Base-by-base conservation (phyloP, 2,329 filamentous ascomycete species). In the Beauveria varroae region DNA sequence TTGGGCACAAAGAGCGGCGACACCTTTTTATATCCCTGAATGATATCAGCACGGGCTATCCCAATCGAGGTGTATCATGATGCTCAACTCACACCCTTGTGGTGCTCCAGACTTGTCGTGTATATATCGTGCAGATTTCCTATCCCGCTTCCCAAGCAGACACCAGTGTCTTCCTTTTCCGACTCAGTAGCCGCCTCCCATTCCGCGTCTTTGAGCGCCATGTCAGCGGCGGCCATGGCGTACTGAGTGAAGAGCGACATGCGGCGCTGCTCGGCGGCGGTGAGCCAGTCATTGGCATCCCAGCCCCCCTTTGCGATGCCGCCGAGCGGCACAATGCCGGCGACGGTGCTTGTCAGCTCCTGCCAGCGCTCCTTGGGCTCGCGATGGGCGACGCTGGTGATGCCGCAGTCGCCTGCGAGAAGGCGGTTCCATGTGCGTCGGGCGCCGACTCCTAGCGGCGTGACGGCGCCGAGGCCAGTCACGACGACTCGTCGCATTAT, bases 221-320 rank as follows among this genome's bases (percentile, higher is more conserved):
- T 95, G 56, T 91, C 84, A 0, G 91, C 83, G 3, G 93, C 91
- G 14, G 90, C 91, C 70, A 96, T 82, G 16, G 93, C 93, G 76
- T 96, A 98, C 73, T 98, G 93, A 4, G 92, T 85, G 71, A 98
- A 98, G 26, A 79, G 81, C n/a, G 95, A 92, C 86, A 96, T 96
- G 69, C 91, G 89, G 5, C 92, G 85, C 69, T 83, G 80, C 62
- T 86, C 84, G 1, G 78, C 71, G 26, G 74, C 70, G 51, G 72
- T 74, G 56, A 86, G 69, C 81, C 84, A 87, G 66, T 86, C 80
- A 12, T 75, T 72, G 1, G 81, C 70, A 34, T 73, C 72, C 85
- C 82, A 87, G 50, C 77, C 66, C 73, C 76, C 70, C 61, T 76
- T 70, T 61, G 70, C 71, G 5, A 72, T 64, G 9, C 34, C 20